Conservation (phyloP, 805 yeast genomes). For the Kluyveromyces lactis region DNA sequence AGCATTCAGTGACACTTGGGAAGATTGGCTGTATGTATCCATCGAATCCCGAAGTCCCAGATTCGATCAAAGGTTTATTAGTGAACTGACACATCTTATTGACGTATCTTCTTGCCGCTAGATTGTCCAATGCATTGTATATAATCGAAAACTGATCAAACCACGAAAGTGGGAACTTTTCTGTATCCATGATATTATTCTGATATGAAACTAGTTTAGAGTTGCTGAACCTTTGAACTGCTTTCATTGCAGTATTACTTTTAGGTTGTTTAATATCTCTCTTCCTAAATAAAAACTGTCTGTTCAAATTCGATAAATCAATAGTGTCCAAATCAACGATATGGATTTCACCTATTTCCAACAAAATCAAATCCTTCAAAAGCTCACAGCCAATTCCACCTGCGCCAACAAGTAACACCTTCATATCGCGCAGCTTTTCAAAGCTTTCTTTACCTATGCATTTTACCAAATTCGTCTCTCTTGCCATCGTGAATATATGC, state of each 20-base stretch:
- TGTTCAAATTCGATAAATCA: conserved; percentile 82
- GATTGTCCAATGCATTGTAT: conserved; percentile 88
- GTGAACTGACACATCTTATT: conserved; percentile 73
- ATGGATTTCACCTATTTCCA: conserved; percentile 82
- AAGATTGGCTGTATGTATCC: conserved; percentile 93
- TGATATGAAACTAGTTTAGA: conserved; percentile 69
- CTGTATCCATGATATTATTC: conserved; percentile 78
- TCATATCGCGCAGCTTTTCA: conserved; percentile 31
- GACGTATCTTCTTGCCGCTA: conserved; percentile 87
- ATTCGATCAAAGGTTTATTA: conserved; percentile 73
- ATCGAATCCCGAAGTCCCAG: conserved; percentile 90
- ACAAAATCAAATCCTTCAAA: conserved; percentile 65
- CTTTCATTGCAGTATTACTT: conserved; percentile 73
- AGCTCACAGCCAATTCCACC: conserved; percentile 97
- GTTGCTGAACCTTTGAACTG: conserved; percentile 65
- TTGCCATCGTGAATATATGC: conserved; percentile 12
- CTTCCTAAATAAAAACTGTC: conserved; percentile 86
- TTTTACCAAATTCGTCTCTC: conserved; percentile 17
- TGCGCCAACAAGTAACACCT: conserved; percentile 82
- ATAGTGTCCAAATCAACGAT: conserved; percentile 94
- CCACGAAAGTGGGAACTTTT: conserved; percentile 67
- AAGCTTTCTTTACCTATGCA: conserved; percentile 23
- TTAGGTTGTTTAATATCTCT: conserved; percentile 87
- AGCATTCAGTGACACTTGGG: conserved; percentile 81
- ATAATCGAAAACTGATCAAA: conserved; percentile 66